Base-by-base conservation (phyloP, 2,329 filamentous ascomycete species). In the Elsinoe ampelina region DNA sequence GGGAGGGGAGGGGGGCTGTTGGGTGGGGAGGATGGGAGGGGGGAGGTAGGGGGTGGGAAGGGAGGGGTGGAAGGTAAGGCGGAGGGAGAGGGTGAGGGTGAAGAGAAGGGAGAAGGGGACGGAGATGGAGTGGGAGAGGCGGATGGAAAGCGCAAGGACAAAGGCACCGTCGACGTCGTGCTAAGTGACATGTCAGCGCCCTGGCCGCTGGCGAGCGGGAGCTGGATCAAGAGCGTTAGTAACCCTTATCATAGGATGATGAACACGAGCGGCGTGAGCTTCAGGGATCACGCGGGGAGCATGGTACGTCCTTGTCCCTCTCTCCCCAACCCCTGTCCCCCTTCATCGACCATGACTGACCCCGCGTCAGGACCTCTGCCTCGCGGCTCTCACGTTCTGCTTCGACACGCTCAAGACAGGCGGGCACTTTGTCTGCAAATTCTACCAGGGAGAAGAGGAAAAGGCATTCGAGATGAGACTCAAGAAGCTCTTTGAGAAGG, bases 131-230 rank as follows among this genome's bases (percentile, higher is more conserved):
- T 3, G 36, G 36, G 6, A 39, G 54, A 61, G 35, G 62, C 63
- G 55, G 64, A n/a, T n/a, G n/a, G 79, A 61, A 79, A 80, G 66
- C 81, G 81, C 67, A 20, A n/a, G 11, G 38, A 41, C 13, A n/a
- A 26, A 26, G 41, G 41, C n/a, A 45, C 41, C 6, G 91, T 96
- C 62, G 89, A 97, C 74, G 82, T 98, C 68, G 89, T 98, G 69
- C 77, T 98, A 69, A 95, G 89, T 83, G 93, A 98, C 81, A 98
- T 98, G 93, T 98, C 85, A 82, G 92, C 80, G 80, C 91, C 93
- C 86, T 96, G 90, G 90, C 79, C 83, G 66, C 87, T 88, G 76
- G 87, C 81, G 55, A 78, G 79, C 67, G 86, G 85, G 67, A 90
- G 87, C 76, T 85, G 82, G 76, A 85, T 87, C 77, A 89, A 83